phyloP scores from a whole-genome alignment of 2,329 filamentous ascomycete species.

The Alternaria sp. region DNA sequence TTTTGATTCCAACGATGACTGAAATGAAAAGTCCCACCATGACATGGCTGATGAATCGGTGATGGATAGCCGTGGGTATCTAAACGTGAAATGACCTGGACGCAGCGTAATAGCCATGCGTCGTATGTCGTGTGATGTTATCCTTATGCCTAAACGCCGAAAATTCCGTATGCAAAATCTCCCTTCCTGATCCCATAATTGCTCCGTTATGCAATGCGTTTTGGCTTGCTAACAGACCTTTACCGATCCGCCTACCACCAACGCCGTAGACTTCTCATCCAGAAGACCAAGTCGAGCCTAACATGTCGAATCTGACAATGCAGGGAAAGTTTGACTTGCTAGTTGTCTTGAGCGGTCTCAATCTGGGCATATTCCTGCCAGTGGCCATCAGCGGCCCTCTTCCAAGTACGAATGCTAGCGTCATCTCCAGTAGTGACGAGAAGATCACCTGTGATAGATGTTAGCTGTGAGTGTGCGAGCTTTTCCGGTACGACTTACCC shows the following conservation, averaged over 20 bases:
- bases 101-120: conserved; percentile 16
- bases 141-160: conserved; percentile 21
- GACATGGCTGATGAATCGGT: conserved; percentile 3
- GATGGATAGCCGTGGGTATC: conserved; percentile 31
- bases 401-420: conserved; percentile 62
- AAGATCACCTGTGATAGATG: conserved; percentile 67
- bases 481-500: conserved; percentile 39
- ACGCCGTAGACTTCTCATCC: not conserved
- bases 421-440: conserved; percentile 79
- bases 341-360: conserved; percentile 46
- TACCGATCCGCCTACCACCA: not conserved
- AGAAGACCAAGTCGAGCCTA: not conserved
- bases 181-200: not conserved
- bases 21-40: conserved; percentile 2
- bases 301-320: not conserved
- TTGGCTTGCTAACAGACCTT: not conserved
- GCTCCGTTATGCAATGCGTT: not conserved
- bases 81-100: conserved; percentile 25
- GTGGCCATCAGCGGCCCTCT: conserved; percentile 55
- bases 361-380: conserved; percentile 59
- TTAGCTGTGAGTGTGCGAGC: conserved; percentile 6
- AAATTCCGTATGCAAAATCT: not conserved
- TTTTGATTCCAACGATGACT: not conserved
- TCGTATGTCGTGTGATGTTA: not conserved
- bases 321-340: not conserved